phyloP scores from a whole-genome alignment of 768 basidiomycete species.

The Melanogaster broomeanus region DNA sequence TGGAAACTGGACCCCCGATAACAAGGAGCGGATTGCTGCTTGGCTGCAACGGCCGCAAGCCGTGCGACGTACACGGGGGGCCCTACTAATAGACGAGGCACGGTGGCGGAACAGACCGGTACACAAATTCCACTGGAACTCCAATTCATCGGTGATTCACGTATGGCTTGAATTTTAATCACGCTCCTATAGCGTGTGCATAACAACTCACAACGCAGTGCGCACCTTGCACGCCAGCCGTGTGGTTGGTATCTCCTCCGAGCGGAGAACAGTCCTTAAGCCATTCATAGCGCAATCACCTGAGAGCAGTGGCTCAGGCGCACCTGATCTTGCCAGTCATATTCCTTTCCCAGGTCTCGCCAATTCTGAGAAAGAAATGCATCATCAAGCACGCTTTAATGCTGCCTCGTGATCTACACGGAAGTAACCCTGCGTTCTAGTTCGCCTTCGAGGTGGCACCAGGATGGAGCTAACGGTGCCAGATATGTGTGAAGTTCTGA shows the following conservation, averaged over 20 bases:
- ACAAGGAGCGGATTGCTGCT: constrained; percentile 28
- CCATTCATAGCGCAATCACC: too few relatives aligned
- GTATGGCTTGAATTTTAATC: not conserved
- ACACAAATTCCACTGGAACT: not conserved
- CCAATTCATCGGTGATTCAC: not conserved
- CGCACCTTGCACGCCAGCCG: not conserved
- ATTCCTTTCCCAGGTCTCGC: too few relatives aligned
- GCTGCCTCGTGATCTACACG: too few relatives aligned
- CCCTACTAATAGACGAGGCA: not conserved
- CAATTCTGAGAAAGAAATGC: too few relatives aligned
- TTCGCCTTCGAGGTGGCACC: too few relatives aligned
- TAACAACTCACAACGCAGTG: not conserved
- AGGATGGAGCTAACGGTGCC: too few relatives aligned
- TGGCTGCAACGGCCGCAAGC: not conserved
- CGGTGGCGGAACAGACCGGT: not conserved
- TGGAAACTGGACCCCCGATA: constrained; percentile 36
- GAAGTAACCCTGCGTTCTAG: too few relatives aligned
- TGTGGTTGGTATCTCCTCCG: not conserved
- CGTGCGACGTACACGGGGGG: constrained; percentile 23
- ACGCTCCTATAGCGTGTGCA: not conserved
- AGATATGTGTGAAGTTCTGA: too few relatives aligned
- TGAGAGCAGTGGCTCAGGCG: too few relatives aligned
- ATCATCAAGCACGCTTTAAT: too few relatives aligned
- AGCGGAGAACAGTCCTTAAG: not conserved
- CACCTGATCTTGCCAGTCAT: too few relatives aligned